These are phyloP conservation scores for Pseudocercospora fijiensis DNA, from an alignment of 2,329 filamentous ascomycete genomes.

Conservation along the genomic window DNA sequence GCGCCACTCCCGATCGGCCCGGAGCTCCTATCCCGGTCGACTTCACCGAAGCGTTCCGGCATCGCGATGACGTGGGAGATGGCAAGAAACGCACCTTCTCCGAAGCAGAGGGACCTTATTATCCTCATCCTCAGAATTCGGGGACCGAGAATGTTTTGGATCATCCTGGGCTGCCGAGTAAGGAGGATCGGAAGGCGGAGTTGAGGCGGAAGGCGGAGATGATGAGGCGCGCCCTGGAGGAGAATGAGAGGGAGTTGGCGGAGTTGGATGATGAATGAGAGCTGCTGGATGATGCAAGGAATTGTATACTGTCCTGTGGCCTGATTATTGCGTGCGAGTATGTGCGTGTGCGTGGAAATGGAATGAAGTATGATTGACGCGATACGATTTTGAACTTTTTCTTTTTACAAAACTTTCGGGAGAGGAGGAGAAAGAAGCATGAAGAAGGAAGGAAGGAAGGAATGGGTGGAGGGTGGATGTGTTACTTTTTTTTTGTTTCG, in stretches of 20 bases:
- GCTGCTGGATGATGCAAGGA: no score
- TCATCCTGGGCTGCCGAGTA: constrained; percentile 39
- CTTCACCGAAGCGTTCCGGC: constrained; percentile 39
- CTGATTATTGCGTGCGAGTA: no score
- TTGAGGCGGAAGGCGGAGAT: constrained; percentile 71
- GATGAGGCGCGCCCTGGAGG: constrained; percentile 70
- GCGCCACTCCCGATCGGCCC: constrained; percentile 8
- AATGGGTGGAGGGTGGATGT: not conserved
- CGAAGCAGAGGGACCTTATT: constrained; percentile 32
- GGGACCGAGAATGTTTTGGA: constrained; percentile 36
- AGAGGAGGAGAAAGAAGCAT: not conserved
- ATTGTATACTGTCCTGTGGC: no score
- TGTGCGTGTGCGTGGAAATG: not conserved
- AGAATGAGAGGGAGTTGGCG: constrained; percentile 72
- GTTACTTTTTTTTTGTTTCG: not conserved
- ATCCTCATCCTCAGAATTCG: constrained; percentile 28
- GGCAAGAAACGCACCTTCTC: constrained; percentile 67
- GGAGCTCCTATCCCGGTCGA: constrained; percentile 38
- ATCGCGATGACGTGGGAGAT: constrained; percentile 21
- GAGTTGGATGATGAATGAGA: constrained; percentile 31
- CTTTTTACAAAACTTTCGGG: not conserved
- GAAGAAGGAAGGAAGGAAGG: no score
- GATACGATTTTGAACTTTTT: not conserved
- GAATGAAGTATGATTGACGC: not conserved
- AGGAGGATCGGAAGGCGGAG: constrained; percentile 62